A percentile compares a stretch with the other conserved stretches of the same genome.
Conservation (phyloP, 768 basidiomycete species). For the Mycena floridula region DNA sequence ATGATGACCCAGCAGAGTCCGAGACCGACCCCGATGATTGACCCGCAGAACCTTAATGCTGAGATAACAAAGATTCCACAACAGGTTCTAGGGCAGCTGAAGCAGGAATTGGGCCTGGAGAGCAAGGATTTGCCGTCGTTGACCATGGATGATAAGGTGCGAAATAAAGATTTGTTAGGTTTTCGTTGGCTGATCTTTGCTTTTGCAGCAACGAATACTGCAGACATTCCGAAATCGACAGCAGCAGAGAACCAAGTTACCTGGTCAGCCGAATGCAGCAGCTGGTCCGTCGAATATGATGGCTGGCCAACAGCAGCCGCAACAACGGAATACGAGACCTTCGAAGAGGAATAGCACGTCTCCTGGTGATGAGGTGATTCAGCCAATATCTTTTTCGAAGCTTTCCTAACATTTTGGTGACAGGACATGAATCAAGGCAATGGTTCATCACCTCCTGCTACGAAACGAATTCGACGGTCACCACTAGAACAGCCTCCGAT, state of each 20-base stretch:
- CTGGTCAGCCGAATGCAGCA: slow-evolving; percentile 29
- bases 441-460: slow-evolving; percentile 51
- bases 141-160: slow-evolving; percentile 57
- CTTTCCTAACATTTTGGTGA: background rate
- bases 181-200: background rate
- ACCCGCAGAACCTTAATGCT: slow-evolving; percentile 22
- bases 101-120: slow-evolving; percentile 33
- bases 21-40: slow-evolving; percentile 30
- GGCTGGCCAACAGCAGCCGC: slow-evolving; percentile 13
- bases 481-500: slow-evolving; percentile 43
- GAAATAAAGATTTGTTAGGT: slow-evolving; percentile 9
- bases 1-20: slow-evolving; percentile 54
- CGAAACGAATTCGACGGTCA: slow-evolving; percentile 47
- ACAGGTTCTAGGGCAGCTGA: slow-evolving; percentile 25
- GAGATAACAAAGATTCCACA: slow-evolving; percentile 39
- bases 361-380: slow-evolving; percentile 51
- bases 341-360: slow-evolving; percentile 57
- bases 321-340: slow-evolving; percentile 22
- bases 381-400: background rate
- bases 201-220: slow-evolving; percentile 31
- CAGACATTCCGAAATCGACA: slow-evolving; percentile 13
- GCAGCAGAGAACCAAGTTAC: slow-evolving; percentile 19
- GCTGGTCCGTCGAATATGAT: slow-evolving; percentile 37
- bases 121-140: slow-evolving; percentile 42
- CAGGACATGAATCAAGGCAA: slow-evolving; percentile 38